Evolutionary conservation across 208 protist genomes (phyloP), one percentile per base, ranked within the genome.

Genomic region (Entamoeba dispar): DNA sequence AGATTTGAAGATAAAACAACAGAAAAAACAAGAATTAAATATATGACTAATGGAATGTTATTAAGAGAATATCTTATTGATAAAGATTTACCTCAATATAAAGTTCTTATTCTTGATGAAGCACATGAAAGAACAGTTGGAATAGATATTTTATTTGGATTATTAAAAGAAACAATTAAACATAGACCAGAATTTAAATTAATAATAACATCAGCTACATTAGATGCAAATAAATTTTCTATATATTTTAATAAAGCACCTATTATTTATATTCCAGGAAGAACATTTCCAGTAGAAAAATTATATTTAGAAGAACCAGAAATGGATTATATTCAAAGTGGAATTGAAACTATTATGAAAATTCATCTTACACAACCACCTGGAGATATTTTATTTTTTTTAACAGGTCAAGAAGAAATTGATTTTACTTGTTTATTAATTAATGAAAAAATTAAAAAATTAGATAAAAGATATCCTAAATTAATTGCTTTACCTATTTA

Each of bases 401-500:
- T 99, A 96, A 99, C 99, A 8, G 99, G 99, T 12, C 98, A 99
- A 96, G 98, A 99, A 92, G 98, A 99, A 92, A 99, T 99, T 86
- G 97, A 98, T 77, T 93, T 93, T 0, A 97, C 96, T 7, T 98
- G 97, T 94, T 31, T 96, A 93, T 96, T 95, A 22, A 95, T 97
- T 15, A 38, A 91, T 19, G 43, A 92, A n/a, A 55, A 55, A 92
- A 4, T 57, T 8, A 3, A 55, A n/a, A 50, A 15, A n/a, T 92
- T 55, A n/a, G 15, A 14, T 34, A n/a, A 49, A 7, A 91, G 38
- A 22, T 49, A 22, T 49, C 57, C 43, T 17, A 49, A 50, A 55
- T 17, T 92, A 38, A 55, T 57, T 47, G 38, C 43, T 31, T 34
- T 50, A 15, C 19, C 19, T 12, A 34, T 92, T 1, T 92, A 50